Evolutionary conservation across 139 green algal species (phyloP).

Genomic region (Desmodesmus armatus): DNA sequence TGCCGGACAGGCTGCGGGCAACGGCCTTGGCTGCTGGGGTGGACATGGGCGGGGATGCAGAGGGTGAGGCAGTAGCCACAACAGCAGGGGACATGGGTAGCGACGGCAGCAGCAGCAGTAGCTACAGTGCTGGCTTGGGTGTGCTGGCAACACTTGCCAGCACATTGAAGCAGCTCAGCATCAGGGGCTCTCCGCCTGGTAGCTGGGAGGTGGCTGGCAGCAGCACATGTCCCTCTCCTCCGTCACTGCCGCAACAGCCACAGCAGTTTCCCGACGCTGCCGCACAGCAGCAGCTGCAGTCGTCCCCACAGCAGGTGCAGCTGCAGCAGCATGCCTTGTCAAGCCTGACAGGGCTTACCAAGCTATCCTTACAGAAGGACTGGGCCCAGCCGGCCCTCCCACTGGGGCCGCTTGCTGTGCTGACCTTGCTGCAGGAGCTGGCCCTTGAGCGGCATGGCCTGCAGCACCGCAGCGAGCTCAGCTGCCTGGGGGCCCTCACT

Average conservation of each 20-base stretch:
- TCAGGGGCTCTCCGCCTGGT: constrained; percentile 5
- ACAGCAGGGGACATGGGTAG: neutral
- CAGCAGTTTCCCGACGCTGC: neutral
- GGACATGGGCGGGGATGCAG: no score
- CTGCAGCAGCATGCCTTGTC: neutral
- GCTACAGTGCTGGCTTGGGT: neutral
- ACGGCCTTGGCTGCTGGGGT: no score
- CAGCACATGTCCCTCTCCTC: neutral
- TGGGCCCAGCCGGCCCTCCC: constrained; percentile 5
- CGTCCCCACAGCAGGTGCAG: neutral
- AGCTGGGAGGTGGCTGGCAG: neutral
- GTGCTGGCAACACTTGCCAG: neutral
- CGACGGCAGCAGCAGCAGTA: neutral
- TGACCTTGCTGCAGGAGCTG: constrained; percentile 18
- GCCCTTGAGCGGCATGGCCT: constrained; percentile 1
- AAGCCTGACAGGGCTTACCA: constrained; percentile 10
- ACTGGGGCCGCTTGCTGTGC: neutral
- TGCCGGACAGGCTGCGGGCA: no score
- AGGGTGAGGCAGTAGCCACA: neutral
- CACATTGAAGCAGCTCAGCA: constrained; percentile 31
- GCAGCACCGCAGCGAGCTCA: neutral
- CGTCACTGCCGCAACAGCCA: neutral
- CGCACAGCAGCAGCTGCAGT: neutral
- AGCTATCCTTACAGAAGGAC: constrained; percentile 30
- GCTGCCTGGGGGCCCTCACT: neutral